Conservation (phyloP, 2,329 filamentous ascomycete species). For the Neopestalotiopsis rosae region DNA sequence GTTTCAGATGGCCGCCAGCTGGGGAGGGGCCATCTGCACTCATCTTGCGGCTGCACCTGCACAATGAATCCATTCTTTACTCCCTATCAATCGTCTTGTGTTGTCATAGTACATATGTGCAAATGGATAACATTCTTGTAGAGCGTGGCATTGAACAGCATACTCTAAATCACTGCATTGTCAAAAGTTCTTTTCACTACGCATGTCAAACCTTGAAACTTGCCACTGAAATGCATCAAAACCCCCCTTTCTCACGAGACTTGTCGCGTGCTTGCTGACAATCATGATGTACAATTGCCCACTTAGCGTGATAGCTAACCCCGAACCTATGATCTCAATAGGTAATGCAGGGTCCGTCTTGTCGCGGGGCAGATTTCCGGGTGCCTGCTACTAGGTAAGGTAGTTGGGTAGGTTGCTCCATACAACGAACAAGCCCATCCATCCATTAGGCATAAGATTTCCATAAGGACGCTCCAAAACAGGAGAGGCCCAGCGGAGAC, state of each 20-base stretch:
- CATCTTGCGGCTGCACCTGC: background rate
- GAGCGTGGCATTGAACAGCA: background rate
- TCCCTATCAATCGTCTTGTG: background rate
- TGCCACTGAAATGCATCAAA: background rate
- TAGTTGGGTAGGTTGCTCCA: background rate
- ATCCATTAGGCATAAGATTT: conserved; percentile 2
- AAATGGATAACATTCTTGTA: background rate
- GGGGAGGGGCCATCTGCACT: background rate
- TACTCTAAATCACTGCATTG: too few relatives aligned
- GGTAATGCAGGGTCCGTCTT: conserved; percentile 2
- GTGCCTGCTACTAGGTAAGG: background rate
- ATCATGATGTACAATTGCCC: background rate
- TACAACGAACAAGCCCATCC: background rate
- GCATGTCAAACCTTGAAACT: background rate
- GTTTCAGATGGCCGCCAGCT: background rate
- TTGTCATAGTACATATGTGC: background rate
- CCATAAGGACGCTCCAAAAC: background rate
- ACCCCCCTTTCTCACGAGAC: background rate
- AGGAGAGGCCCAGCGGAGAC: background rate
- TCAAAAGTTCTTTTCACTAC: background rate
- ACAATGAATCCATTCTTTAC: background rate
- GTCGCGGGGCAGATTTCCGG: conserved; percentile 8
- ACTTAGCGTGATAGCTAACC: conserved; percentile 12
- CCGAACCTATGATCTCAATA: background rate
- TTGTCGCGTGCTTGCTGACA: background rate